Evolutionary conservation across 768 basidiomycete genomes (phyloP), one percentile per base, ranked within the genome.

Genomic region (Termitomyces sp.): DNA sequence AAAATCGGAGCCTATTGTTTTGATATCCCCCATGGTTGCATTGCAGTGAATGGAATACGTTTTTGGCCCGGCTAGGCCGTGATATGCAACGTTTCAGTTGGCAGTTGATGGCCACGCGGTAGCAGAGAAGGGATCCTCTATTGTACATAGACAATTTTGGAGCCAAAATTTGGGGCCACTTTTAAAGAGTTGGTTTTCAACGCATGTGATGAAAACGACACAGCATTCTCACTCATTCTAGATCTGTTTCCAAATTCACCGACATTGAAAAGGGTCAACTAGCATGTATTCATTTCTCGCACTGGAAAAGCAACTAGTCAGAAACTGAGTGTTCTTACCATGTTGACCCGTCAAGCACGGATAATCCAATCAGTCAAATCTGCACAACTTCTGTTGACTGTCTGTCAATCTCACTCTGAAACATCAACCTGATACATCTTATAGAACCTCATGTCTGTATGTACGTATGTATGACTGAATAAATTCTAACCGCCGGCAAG

Each of bases 301-400:
- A n/a, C 37, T 39, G 37, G 37, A 39, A n/a, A 39, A 18, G 37
- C 37, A 41, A 41, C 39, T 10, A 20, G n/a, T 8, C 20, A n/a
- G 39, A n/a, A 41, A n/a, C 39, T 9, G 18, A 8, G n/a, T 10
- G n/a, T 41, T 41, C 1, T n/a, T 8, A n/a, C 18, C 18, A 7
- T 39, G 44, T 41, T 31, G n/a, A n/a, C 29, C 42, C 18, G 47
- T 45, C 52, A 41, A 41, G 37, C n/a, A 4, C 6, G 31, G 44
- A 41, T 51, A 54, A 62, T 62, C 52, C 50, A 33, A 59, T 59
- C 55, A 59, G 50, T 45, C 29, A 52, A 37, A 26, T 29, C 26
- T 39, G 37, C 28, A 6, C 24, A 5, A 29, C 18, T 31, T 26
- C 44, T 18, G 10, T 15, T 22, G 3, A 22, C 22, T 26, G 24